These are phyloP conservation scores for Bifiguratus adelaidae DNA, from an alignment of 192 early-diverging fungal species.

Conservation along the genomic window DNA sequence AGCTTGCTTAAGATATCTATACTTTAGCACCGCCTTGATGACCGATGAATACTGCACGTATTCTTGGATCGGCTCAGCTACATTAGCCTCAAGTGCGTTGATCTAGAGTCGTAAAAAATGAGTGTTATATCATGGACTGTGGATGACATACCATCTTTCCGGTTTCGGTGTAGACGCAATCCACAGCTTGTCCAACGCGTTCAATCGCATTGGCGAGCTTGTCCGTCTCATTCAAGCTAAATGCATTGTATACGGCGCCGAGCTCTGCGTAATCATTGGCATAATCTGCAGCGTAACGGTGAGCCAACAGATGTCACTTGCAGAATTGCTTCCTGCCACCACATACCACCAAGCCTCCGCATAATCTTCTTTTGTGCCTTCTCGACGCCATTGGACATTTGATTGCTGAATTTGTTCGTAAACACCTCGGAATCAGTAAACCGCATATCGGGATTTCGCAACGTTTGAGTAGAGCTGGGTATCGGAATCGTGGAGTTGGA, in stretches of 20 bases:
- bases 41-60: constrained; percentile 79
- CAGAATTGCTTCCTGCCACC: background rate
- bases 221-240: constrained; percentile 75
- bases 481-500: constrained; percentile 26
- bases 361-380: constrained; percentile 66
- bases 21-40: constrained; percentile 81
- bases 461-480: constrained; percentile 41
- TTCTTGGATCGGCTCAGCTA: constrained; percentile 78
- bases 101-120: constrained; percentile 20
- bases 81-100: constrained; percentile 58
- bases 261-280: constrained; percentile 76
- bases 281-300: background rate
- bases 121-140: background rate
- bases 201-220: constrained; percentile 81
- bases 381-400: constrained; percentile 63
- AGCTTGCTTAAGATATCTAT: constrained; percentile 77
- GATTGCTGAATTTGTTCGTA: constrained; percentile 75
- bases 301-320: background rate
- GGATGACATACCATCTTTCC: constrained; percentile 43
- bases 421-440: constrained; percentile 90
- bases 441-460: constrained; percentile 64
- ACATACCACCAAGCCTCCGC: constrained; percentile 47
- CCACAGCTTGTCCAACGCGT: constrained; percentile 84
- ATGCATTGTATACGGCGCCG: constrained; percentile 88
- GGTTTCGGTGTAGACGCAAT: constrained; percentile 70